phyloP scores from a whole-genome alignment of 768 basidiomycete species.

The Amanita rimosa region DNA sequence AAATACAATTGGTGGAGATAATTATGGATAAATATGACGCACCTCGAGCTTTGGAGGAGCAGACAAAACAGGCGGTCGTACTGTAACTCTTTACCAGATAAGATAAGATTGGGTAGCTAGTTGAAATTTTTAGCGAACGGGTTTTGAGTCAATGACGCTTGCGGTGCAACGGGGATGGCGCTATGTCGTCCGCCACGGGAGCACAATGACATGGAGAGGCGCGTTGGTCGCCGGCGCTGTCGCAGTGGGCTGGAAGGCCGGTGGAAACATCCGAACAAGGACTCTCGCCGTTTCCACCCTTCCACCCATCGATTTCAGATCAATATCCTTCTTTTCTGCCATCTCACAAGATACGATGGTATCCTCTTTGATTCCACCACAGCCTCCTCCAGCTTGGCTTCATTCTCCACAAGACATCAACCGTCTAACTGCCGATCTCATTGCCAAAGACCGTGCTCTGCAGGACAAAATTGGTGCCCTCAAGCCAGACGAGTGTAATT shows the following conservation, averaged over 20 bases:
- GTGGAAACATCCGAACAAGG: slow-evolving; percentile 30
- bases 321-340: slow-evolving; percentile 17
- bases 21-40: slow-evolving; percentile 67
- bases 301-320: slow-evolving; percentile 8
- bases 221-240: slow-evolving; percentile 28
- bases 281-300: slow-evolving; percentile 4
- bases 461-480: slow-evolving; percentile 53
- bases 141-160: slow-evolving; percentile 21
- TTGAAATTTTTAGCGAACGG: too few relatives aligned
- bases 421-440: slow-evolving; percentile 43
- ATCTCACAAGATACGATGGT: slow-evolving; percentile 19
- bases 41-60: slow-evolving; percentile 46
- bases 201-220: slow-evolving; percentile 24
- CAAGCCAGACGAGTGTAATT: slow-evolving; percentile 44
- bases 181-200: slow-evolving; percentile 13
- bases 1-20: slow-evolving; percentile 74
- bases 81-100: slow-evolving; percentile 17
- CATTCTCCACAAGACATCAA: slow-evolving; percentile 54
- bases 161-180: slow-evolving; percentile 15
- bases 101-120: slow-evolving; percentile 18
- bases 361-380: slow-evolving; percentile 50
- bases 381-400: slow-evolving; percentile 53
- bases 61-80: slow-evolving; percentile 43
- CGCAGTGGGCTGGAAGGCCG: slow-evolving; percentile 16
- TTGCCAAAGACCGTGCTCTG: slow-evolving; percentile 41